Evolutionary conservation across 2,329 filamentous ascomycete species (phyloP).

Genomic region (Colletotrichum sp.): DNA sequence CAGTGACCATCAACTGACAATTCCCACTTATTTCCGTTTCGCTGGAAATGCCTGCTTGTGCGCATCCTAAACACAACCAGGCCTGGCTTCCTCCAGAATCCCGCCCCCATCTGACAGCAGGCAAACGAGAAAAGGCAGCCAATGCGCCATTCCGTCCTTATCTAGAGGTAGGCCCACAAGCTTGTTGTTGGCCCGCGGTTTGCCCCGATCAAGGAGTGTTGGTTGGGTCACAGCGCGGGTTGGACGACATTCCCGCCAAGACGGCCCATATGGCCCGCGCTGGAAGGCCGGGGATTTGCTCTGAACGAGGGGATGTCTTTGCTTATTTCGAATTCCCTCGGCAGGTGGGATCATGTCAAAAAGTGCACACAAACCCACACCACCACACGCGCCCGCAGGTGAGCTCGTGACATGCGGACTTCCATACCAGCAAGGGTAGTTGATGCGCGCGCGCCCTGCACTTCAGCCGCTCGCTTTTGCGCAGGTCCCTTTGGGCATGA

Average conservation of each 20-base stretch:
- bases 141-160: background rate
- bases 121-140: background rate
- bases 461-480: background rate
- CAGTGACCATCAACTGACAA: background rate
- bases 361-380: background rate
- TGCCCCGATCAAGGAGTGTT: background rate
- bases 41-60: background rate
- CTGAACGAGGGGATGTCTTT: background rate
- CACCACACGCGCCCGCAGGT: background rate
- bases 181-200: background rate
- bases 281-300: background rate
- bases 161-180: background rate
- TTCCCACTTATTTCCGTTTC: slow-evolving; percentile 2
- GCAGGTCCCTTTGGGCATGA: background rate
- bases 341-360: background rate
- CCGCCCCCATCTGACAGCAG: background rate
- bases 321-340: background rate
- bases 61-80: background rate
- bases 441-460: background rate
- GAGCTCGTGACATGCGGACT: background rate
- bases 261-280: background rate
- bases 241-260: background rate
- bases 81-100: background rate
- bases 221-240: background rate
- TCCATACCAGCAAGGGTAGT: background rate